Base-by-base conservation (phyloP, 2,329 filamentous ascomycete genomes). In the Talaromyces albobiverticillius region DNA sequence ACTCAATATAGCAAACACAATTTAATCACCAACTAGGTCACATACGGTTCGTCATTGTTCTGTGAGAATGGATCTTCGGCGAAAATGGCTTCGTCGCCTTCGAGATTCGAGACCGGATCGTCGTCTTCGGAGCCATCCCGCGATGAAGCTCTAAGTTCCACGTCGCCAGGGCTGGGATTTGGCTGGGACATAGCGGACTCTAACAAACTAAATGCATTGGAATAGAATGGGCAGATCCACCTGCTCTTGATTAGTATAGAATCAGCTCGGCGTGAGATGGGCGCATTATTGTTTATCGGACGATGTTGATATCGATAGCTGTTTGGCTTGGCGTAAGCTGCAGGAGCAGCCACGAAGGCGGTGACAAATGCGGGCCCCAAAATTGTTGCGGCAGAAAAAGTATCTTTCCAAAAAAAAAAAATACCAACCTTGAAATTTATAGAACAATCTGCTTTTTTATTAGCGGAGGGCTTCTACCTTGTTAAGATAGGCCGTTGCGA, bases 41-140 rank as follows among this genome's bases (percentile, higher is more conserved):
- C 69, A 60, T 59, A 75, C 71, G 68, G 70, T 43, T 72, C 68
- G 56, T 62, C 56, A 46, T 69, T 58, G 51, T 62, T 56, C 48
- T 72, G 69, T 48, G 59, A 60, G 42, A 68, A 60, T 48, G 67
- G 56, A 54, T 66, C 64, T 57, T 61, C 60, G 18, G 56, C 55
- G 9, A 65, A 54, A 10, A 61, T 45, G 20, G 55, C 47, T 50
- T 59, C 59, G 36, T 64, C 60, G 23, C 58, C 60, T 46, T 59
- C 54, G 34, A 60, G 58, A 26, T 59, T 59, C 20, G 59, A 58
- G 40, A 58, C 50, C 43, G 49, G 48, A 58, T 64, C 60, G 47
- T 58, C 61, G 52, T 50, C 49, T 41, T 64, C 60, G 38, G 55
- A 55, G 51, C 61, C 59, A 26, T 48, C 41, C 46, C 29, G 56